A percentile compares a stretch with the other conserved stretches of the same genome.
phyloP scores from a whole-genome alignment of 1,139 yeast species.

The Hemisphaericaspora xylanilytica region DNA sequence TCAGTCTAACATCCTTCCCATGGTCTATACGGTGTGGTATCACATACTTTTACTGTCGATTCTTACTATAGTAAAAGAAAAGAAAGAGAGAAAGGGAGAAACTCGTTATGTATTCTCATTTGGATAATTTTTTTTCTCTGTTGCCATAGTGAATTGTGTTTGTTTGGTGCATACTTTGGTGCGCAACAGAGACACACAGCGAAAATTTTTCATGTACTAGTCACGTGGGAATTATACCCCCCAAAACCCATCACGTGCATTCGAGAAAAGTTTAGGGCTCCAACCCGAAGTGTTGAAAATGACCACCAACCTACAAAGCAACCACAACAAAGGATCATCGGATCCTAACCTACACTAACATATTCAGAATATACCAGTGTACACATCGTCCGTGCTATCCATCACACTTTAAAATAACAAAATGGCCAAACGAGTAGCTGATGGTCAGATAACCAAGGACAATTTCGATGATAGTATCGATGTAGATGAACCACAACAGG shows the following conservation, averaged over 20 bases:
- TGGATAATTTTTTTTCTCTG: slow-evolving; percentile 3
- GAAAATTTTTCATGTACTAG: slow-evolving; percentile 1
- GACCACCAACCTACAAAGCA: too few relatives aligned
- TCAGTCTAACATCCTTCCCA: slow-evolving; percentile 1
- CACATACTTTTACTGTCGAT: slow-evolving; percentile 15
- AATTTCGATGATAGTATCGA: slow-evolving; percentile 27
- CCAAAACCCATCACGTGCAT: slow-evolving; percentile 4
- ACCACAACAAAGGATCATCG: too few relatives aligned
- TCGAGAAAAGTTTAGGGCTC: slow-evolving; percentile 1
- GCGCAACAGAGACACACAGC: too few relatives aligned
- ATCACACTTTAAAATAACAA: not conserved
- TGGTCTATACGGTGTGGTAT: not conserved
- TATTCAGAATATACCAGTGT: not conserved
- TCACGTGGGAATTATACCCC: too few relatives aligned
- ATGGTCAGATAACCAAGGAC: slow-evolving; percentile 54
- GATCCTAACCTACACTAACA: too few relatives aligned
- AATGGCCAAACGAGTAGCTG: slow-evolving; percentile 72
- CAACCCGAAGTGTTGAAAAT: slow-evolving; percentile 4
- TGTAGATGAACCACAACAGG: slow-evolving; percentile 27
- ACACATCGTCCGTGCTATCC: not conserved
- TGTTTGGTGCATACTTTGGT: not conserved
- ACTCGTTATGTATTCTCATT: not conserved
- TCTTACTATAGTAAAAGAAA: slow-evolving; percentile 14
- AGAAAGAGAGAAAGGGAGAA: slow-evolving; percentile 7
- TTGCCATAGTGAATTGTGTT: not conserved